Evolutionary conservation across 2,329 filamentous ascomycete species (phyloP), one percentile per base, ranked within the genome.

Genomic region (Fusarium nodosum): DNA sequence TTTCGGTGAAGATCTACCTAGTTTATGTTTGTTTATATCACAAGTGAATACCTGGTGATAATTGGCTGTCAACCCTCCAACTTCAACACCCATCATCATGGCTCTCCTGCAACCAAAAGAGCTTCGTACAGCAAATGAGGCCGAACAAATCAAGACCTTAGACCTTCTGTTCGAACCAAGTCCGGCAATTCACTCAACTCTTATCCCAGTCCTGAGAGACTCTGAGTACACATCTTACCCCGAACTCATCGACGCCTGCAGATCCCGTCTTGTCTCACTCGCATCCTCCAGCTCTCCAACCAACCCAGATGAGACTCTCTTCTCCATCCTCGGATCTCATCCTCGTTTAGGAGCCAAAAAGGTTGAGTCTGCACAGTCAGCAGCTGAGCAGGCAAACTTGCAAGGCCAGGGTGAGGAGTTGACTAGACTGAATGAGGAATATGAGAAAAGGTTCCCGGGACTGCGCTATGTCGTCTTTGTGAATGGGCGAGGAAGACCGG

Each of bases 381-480:
- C 85, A n/a, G 87, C 87, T 7, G 94, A 97, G 82, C 94, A 97
- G 80, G 91, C 91, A 20, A 89, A 92, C 74, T 79, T 97, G 64
- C 87, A 91, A 58, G 85, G 82, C 0, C 82, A 82, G n/a, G 82
- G 81, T 20, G 86, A 87, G 46, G 88, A 92, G 75, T 79, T 97
- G 64, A 84, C 82, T 9, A 77, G 75, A 31, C 79, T 97, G 73
- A 97, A 97, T 76, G 80, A 79, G 13, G 88, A 92, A 79, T 97
- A 97, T 77, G 94, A 97, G 79, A 82, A 82, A n/a, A 85, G 74
- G 58, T 97, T 95, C 78, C 93, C 93, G 0, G 93, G 94, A 0
- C 78, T 97, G 76, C 86, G 91, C 79, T 97, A 97, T 82, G 93
- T 97, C 76, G 92, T 95, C 20, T 97, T 97, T 78, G 95, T 97